Conservation (phyloP, 2,329 filamentous ascomycete genomes). For the Trichoderma polysporum region DNA sequence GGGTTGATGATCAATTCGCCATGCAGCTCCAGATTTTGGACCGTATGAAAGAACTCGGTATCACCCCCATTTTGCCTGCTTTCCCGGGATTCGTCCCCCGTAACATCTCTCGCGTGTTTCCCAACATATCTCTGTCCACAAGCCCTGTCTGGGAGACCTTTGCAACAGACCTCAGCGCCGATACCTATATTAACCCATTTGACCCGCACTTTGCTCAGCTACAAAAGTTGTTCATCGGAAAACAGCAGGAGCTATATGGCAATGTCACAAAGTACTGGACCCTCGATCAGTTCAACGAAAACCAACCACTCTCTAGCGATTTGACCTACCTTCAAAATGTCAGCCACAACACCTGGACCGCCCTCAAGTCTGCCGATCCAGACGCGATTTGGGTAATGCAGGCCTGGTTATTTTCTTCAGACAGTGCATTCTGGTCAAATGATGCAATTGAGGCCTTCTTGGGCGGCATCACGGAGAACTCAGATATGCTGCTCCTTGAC, state of each 20-base stretch:
- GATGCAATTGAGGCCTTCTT: slow-evolving; percentile 50
- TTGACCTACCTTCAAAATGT: slow-evolving; percentile 44
- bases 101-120: slow-evolving; percentile 40
- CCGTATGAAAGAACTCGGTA: slow-evolving; percentile 52
- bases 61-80: slow-evolving; percentile 50
- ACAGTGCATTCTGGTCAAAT: slow-evolving; percentile 44
- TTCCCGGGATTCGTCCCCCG: slow-evolving; percentile 51
- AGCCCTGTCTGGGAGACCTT: slow-evolving; percentile 46
- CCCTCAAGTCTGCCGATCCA: slow-evolving; percentile 48
- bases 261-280: slow-evolving; percentile 50
- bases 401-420: slow-evolving; percentile 50
- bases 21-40: slow-evolving; percentile 48
- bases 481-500: slow-evolving; percentile 52
- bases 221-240: slow-evolving; percentile 46
- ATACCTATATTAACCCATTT: slow-evolving; percentile 47
- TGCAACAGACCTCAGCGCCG: slow-evolving; percentile 42
- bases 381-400: slow-evolving; percentile 54
- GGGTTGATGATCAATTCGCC: slow-evolving; percentile 48
- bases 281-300: slow-evolving; percentile 54
- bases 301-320: slow-evolving; percentile 47
- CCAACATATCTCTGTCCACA: slow-evolving; percentile 45
- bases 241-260: slow-evolving; percentile 47
- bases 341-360: slow-evolving; percentile 42
- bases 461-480: slow-evolving; percentile 42
- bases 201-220: slow-evolving; percentile 44